Evolutionary conservation across 2,329 filamentous ascomycete genomes (phyloP), one percentile per base, ranked within the genome.

Genomic region (Colletotrichum incanum): DNA sequence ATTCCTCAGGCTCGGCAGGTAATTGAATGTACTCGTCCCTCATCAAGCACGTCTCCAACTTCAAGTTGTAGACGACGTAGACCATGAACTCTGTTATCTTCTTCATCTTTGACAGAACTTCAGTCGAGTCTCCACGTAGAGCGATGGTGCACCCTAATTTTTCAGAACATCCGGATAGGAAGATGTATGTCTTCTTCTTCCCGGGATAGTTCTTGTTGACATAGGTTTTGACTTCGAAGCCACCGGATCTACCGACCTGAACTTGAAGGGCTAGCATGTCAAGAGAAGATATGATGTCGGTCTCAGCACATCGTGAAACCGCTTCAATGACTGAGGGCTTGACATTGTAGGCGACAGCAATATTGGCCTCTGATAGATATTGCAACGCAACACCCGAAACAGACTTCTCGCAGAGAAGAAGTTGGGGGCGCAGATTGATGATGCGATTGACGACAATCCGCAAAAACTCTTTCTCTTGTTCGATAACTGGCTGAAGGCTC

Each of bases 1-100:
- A 64, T 47, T 74, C 73, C 3, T 90, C 87, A 11, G 87, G 84
- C 37, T 88, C 88, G 1, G 89, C 87, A 1, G 95, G 95, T 28
- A 97, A 92, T 73, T 95, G 90, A 20, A 97, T 93, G 76, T 94
- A 97, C 77, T 97, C 95, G 80, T 99, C 96, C 64, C 94, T 90
- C 89, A 99, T 94, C 56, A 99, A 86, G 76, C 94, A 98, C 1
- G 96, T 98, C 82, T 99, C 96, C 18, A 99, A 88, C 79, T 97
- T 98, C 65, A 99, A 87, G 77, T 98, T 99, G 83, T 99, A 99
- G 16, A 98, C 95, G 26, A 99, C 97, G 76, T 98, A 99, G 47
- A 97, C 93, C 96, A 99, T 98, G 79, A 99, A 98, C 79, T 99
- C 96, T 14, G 96, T 96, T 75, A 99, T 96, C 64, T 91, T 90